Percentiles rank a stretch among this genome's conserved stretches.
Evolutionary conservation across 202 grass and related monocot species (phyloP).

Genomic region (Cymbopogon flexuosus): DNA sequence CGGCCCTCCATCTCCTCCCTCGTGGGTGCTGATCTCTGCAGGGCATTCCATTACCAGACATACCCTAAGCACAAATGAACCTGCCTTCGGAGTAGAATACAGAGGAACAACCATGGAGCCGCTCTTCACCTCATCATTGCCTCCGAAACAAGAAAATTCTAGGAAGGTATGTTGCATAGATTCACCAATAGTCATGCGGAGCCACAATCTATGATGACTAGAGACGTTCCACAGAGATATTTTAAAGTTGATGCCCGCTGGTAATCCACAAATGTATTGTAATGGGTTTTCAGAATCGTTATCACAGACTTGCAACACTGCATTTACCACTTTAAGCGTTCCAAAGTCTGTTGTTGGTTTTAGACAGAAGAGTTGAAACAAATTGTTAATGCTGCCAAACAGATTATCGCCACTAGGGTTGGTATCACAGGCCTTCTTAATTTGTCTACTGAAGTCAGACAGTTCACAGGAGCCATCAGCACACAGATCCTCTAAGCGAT

Average conservation of each 20-base stretch:
- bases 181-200: slow-evolving; percentile 51
- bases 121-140: slow-evolving; percentile 43
- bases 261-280: slow-evolving; percentile 62
- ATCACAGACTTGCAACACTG: slow-evolving; percentile 45
- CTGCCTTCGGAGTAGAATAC: slow-evolving; percentile 51
- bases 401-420: background rate
- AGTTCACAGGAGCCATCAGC: slow-evolving; percentile 42
- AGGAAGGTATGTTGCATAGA: slow-evolving; percentile 53
- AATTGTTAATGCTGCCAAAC: slow-evolving; percentile 30
- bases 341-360: slow-evolving; percentile 39
- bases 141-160: slow-evolving; percentile 61
- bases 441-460: slow-evolving; percentile 64
- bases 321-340: slow-evolving; percentile 57
- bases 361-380: slow-evolving; percentile 56
- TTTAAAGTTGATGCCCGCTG: slow-evolving; percentile 57
- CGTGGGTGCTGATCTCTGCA: slow-evolving; percentile 24
- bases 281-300: slow-evolving; percentile 64
- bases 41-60: slow-evolving; percentile 63
- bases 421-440: slow-evolving; percentile 43
- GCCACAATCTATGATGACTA: slow-evolving; percentile 59
- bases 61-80: slow-evolving; percentile 64
- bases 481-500: slow-evolving; percentile 50
- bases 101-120: slow-evolving; percentile 53
- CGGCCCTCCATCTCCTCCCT: slow-evolving; percentile 45
- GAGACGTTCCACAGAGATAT: slow-evolving; percentile 62